Percentiles rank a stretch among this genome's conserved stretches.
phyloP scores from a whole-genome alignment of 768 basidiomycete species.

The Trametes cubensis region DNA sequence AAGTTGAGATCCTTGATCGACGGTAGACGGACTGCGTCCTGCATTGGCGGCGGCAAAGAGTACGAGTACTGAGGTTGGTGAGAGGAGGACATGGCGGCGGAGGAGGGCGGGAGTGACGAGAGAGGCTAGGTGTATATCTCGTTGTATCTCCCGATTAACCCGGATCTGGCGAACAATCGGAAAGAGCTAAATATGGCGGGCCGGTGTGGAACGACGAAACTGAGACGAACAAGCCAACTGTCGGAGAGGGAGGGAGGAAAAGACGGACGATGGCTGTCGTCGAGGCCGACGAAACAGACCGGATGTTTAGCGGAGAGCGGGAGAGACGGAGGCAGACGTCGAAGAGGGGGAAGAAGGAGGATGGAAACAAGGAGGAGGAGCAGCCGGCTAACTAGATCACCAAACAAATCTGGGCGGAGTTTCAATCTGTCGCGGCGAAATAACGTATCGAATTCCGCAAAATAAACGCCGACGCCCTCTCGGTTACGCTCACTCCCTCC shows the following conservation, averaged over 20 bases:
- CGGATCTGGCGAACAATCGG: constrained; percentile 48
- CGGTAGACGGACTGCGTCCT: constrained; percentile 58
- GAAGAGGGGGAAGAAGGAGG: constrained; percentile 24
- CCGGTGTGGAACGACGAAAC: constrained; percentile 9
- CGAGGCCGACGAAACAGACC: constrained; percentile 10
- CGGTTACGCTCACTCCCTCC: background rate
- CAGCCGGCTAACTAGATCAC: constrained; percentile 28
- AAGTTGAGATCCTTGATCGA: constrained; percentile 78
- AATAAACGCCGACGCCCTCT: constrained; percentile 20
- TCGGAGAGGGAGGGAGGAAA: background rate
- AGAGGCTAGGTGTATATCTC: constrained; percentile 43
- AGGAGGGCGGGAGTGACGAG: constrained; percentile 39
- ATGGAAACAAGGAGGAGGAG: constrained; percentile 29
- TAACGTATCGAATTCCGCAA: constrained; percentile 20
- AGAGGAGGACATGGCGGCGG: constrained; percentile 50
- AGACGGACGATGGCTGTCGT: constrained; percentile 7
- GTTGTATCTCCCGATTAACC: constrained; percentile 68
- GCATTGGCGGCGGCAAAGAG: constrained; percentile 40
- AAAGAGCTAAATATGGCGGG: constrained; percentile 19
- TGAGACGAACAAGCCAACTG: constrained; percentile 16
- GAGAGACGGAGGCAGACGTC: constrained; percentile 19
- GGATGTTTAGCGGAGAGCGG: background rate
- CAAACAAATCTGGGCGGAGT: constrained; percentile 32
- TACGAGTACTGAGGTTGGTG: constrained; percentile 47
- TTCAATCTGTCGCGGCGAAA: constrained; percentile 27